Conservation (phyloP, 1,284 basidiomycete species). For the Veloporphyrellus conicus region DNA sequence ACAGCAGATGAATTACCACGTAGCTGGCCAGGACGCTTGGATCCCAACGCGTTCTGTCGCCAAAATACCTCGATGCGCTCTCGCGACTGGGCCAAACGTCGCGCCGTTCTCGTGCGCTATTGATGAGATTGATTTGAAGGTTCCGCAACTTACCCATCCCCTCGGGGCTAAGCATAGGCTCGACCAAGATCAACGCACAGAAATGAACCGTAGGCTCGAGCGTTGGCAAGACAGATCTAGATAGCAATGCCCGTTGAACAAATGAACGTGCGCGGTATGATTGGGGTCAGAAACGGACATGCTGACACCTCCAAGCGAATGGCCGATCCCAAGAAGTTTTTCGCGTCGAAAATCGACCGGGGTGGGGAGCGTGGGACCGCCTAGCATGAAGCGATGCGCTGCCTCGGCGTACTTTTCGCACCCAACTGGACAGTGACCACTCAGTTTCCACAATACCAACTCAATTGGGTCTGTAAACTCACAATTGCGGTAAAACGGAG, state of each 20-base stretch:
- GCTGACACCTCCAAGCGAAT: constrained; percentile 59
- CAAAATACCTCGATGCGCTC: constrained; percentile 38
- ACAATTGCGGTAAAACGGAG: constrained; percentile 46
- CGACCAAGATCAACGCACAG: constrained; percentile 47
- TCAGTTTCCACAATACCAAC: neutral
- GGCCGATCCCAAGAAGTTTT: constrained; percentile 55
- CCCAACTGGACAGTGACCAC: constrained; percentile 39
- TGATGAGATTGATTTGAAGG: constrained; percentile 41
- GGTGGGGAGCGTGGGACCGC: constrained; percentile 35
- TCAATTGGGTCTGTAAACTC: constrained; percentile 16
- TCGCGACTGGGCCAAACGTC: constrained; percentile 47
- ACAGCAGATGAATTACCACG: constrained; percentile 36
- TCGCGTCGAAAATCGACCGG: constrained; percentile 44
- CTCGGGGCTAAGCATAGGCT: constrained; percentile 51
- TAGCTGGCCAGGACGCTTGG: constrained; percentile 44
- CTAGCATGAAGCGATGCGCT: constrained; percentile 49
- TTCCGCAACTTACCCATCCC: constrained; percentile 39
- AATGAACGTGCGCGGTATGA: no score
- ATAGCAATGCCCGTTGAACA: no score
- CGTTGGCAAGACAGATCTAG: constrained; percentile 49
- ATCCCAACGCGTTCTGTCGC: constrained; percentile 45
- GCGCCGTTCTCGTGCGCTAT: constrained; percentile 42
- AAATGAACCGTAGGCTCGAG: constrained; percentile 43
- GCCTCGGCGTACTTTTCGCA: constrained; percentile 56
- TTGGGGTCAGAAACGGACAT: constrained; percentile 51